Evolutionary conservation across 2,329 filamentous ascomycete species (phyloP).

Genomic region (Colletotrichum simmondsii): DNA sequence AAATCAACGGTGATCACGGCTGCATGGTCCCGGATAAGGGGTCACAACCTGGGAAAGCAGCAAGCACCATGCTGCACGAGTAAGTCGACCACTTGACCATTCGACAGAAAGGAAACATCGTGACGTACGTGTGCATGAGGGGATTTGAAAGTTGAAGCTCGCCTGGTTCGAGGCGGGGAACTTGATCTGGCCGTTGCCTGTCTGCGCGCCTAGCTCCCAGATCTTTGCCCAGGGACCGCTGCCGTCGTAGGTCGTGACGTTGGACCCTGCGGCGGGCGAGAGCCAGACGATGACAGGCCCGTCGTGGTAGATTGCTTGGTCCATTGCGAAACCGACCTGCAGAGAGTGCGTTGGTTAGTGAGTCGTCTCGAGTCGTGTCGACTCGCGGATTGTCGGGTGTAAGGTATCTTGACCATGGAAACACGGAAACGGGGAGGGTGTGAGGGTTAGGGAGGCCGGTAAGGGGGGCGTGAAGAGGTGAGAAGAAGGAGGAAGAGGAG

Average conservation of each 20-base stretch:
- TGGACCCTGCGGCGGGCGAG: slow-evolving; percentile 18
- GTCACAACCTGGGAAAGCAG: neutral
- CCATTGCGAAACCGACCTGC: slow-evolving; percentile 24
- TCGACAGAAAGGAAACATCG: neutral
- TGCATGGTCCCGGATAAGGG: neutral
- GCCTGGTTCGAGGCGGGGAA: slow-evolving; percentile 29
- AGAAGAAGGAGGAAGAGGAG: neutral
- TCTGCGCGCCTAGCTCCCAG: slow-evolving; percentile 25
- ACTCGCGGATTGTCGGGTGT: too few species aligned
- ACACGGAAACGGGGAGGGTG: neutral
- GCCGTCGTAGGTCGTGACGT: slow-evolving; percentile 27
- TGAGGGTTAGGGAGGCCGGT: neutral
- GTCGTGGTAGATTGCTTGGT: slow-evolving; percentile 31
- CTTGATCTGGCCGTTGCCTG: slow-evolving; percentile 29
- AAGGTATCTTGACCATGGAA: too few species aligned
- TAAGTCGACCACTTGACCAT: too few species aligned
- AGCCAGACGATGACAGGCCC: slow-evolving; percentile 30
- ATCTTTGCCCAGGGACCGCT: slow-evolving; percentile 32
- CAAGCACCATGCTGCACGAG: neutral
- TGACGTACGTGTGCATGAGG: slow-evolving; percentile 30
- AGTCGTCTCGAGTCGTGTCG: neutral
- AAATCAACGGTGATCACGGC: neutral
- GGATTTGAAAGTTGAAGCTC: slow-evolving; percentile 30
- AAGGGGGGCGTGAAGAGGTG: neutral
- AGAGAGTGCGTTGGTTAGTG: neutral